Evolutionary conservation across 2,329 filamentous ascomycete genomes (phyloP).

Genomic region (Aspergillus fijiensis): DNA sequence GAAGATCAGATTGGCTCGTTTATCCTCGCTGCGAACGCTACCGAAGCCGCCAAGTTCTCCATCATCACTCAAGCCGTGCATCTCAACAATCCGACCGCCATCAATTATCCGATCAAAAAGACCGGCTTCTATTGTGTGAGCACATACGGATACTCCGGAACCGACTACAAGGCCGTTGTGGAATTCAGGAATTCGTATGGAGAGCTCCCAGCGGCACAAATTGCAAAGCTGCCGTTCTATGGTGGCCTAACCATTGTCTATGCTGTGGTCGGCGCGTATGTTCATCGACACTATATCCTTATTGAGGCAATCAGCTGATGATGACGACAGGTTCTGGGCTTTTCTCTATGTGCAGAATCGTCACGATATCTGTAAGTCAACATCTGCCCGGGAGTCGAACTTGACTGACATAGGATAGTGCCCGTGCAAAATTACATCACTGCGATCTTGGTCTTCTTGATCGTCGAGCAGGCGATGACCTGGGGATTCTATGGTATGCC

Average conservation of each 20-base stretch:
- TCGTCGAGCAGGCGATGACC: slow-evolving; percentile 95
- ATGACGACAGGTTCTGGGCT: slow-evolving; percentile 71
- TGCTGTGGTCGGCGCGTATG: slow-evolving; percentile 73
- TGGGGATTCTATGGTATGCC: slow-evolving; percentile 89
- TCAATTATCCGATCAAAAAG: slow-evolving; percentile 81
- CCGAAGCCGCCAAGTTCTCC: slow-evolving; percentile 65
- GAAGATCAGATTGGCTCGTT: slow-evolving; percentile 78
- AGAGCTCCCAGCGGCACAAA: slow-evolving; percentile 91
- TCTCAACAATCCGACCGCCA: slow-evolving; percentile 67
- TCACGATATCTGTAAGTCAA: slow-evolving; percentile 72
- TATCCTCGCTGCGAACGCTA: slow-evolving; percentile 75
- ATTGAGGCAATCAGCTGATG: slow-evolving; percentile 24
- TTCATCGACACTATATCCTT: slow-evolving; percentile 12
- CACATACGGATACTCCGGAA: slow-evolving; percentile 66
- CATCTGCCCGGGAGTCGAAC: neutral
- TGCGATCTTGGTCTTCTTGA: slow-evolving; percentile 88
- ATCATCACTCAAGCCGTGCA: slow-evolving; percentile 81
- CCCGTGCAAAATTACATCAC: slow-evolving; percentile 99
- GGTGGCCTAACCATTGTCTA: slow-evolving; percentile 92
- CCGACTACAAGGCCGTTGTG: slow-evolving; percentile 74
- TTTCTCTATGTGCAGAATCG: slow-evolving; percentile 95
- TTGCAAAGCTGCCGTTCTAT: slow-evolving; percentile 96
- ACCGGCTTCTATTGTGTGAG: slow-evolving; percentile 96
- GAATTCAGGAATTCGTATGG: slow-evolving; percentile 96
- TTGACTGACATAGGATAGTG: slow-evolving; percentile 55